Evolutionary conservation across 768 basidiomycete genomes (phyloP).

Genomic region (Suillus sp.): DNA sequence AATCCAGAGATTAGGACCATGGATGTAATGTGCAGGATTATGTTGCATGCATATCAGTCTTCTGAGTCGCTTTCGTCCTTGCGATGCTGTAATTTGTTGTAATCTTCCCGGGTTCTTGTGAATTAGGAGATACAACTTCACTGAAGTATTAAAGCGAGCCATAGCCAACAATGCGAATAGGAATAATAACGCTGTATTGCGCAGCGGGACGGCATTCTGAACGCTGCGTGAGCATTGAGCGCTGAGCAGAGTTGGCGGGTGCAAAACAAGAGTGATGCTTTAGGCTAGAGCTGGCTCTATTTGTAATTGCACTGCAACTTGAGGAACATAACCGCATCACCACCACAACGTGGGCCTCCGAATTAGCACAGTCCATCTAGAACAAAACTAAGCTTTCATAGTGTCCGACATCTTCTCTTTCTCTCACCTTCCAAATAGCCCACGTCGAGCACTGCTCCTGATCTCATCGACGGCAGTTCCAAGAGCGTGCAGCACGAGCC

Average conservation of each 20-base stretch:
- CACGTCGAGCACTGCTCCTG: conserved; percentile 6
- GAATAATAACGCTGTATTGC: neutral
- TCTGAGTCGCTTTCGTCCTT: neutral
- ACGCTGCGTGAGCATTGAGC: neutral
- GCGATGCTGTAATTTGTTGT: neutral
- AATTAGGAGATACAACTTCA: neutral
- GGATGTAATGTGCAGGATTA: neutral
- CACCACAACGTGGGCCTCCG: conserved; percentile 12
- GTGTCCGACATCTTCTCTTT: conserved; percentile 9
- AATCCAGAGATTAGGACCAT: neutral
- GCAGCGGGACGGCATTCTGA: neutral
- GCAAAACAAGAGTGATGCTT: neutral
- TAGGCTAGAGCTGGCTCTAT: conserved; percentile 14
- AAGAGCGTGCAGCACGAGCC: conserved; percentile 3
- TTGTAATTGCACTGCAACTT: conserved; percentile 21
- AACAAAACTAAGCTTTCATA: conserved; percentile 7
- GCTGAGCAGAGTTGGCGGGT: too few relatives aligned
- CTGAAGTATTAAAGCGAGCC: too few relatives aligned
- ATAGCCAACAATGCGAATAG: neutral
- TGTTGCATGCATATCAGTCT: neutral
- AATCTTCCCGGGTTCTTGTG: neutral
- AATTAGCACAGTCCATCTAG: neutral
- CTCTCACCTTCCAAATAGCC: conserved; percentile 4
- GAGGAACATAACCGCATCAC: conserved; percentile 13
- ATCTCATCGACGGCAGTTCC: conserved; percentile 9